phyloP scores from a whole-genome alignment of 1,284 basidiomycete genomes.

The Cutaneotrichosporon sp. region DNA sequence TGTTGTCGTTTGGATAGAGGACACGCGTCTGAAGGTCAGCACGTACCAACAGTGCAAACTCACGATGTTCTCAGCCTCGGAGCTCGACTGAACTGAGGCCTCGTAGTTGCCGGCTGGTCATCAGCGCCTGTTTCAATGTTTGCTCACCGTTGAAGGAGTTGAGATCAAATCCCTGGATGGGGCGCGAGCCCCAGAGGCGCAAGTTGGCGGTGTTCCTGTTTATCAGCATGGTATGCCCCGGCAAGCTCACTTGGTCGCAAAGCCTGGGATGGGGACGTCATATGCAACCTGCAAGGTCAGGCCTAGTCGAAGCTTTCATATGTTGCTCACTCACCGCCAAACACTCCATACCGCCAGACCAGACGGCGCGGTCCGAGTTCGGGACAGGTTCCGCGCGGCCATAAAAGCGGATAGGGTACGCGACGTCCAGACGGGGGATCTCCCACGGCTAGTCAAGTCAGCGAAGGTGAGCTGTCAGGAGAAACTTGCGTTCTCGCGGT shows the following conservation, averaged over 20 bases:
- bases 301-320: background rate
- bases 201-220: conserved; percentile 50
- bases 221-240: too few relatives aligned
- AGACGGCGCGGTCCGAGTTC: conserved; percentile 60
- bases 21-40: conserved; percentile 60
- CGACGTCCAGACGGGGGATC: conserved; percentile 75
- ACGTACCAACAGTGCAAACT: too few relatives aligned
- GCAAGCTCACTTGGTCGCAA: conserved; percentile 41
- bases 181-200: conserved; percentile 61
- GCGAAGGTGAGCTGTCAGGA: background rate
- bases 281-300: conserved; percentile 58
- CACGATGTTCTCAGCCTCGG: conserved; percentile 76
- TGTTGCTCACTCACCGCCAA: conserved; percentile 56
- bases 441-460: conserved; percentile 57
- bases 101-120: conserved; percentile 75
- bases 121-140: conserved; percentile 7
- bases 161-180: conserved; percentile 85
- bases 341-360: conserved; percentile 87
- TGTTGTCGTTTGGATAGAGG: conserved; percentile 58
- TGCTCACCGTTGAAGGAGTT: conserved; percentile 76
- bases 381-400: conserved; percentile 66
- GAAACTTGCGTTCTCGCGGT: conserved; percentile 62
- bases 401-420: conserved; percentile 69
- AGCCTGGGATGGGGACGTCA: conserved; percentile 79
- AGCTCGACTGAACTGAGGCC: conserved; percentile 73